Percentiles rank a stretch among this genome's conserved stretches.
Evolutionary conservation across 2,329 filamentous ascomycete species (phyloP).

Genomic region (Colletotrichum eleusines): DNA sequence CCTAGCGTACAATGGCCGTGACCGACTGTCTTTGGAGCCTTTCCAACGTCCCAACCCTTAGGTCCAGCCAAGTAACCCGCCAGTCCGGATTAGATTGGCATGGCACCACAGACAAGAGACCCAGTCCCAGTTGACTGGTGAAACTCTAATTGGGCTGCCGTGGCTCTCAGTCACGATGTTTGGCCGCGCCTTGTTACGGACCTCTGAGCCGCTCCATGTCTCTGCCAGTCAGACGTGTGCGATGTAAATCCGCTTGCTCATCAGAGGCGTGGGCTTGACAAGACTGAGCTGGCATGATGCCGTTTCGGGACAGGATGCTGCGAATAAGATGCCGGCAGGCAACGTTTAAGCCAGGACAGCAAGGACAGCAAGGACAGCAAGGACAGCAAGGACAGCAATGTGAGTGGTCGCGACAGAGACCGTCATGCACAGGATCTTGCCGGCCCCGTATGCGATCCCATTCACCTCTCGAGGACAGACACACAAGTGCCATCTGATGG

Average conservation of each 20-base stretch:
- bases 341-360: slow-evolving; percentile 2
- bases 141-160: slow-evolving; percentile 25
- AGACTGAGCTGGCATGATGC: slow-evolving; percentile 22
- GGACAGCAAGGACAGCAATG: background rate
- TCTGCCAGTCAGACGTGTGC: slow-evolving; percentile 29
- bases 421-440: slow-evolving; percentile 13
- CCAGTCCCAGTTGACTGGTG: slow-evolving; percentile 17
- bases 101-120: slow-evolving; percentile 36
- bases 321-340: slow-evolving; percentile 36
- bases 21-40: slow-evolving; percentile 33
- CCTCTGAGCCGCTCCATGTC: slow-evolving; percentile 10
- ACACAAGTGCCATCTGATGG: slow-evolving; percentile 15
- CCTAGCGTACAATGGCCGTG: slow-evolving; percentile 27
- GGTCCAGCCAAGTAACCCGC: slow-evolving; percentile 27
- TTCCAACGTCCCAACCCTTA: slow-evolving; percentile 36
- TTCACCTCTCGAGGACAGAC: slow-evolving; percentile 16
- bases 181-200: slow-evolving; percentile 7
- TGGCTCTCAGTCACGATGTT: slow-evolving; percentile 15
- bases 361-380: background rate
- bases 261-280: slow-evolving; percentile 14
- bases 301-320: slow-evolving; percentile 16
- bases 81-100: slow-evolving; percentile 39
- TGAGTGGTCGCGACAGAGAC: slow-evolving; percentile 10
- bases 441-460: slow-evolving; percentile 20
- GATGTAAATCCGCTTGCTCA: slow-evolving; percentile 32